Base-by-base conservation (phyloP, 2,329 filamentous ascomycete species). In the Xylariaceae sp. region DNA sequence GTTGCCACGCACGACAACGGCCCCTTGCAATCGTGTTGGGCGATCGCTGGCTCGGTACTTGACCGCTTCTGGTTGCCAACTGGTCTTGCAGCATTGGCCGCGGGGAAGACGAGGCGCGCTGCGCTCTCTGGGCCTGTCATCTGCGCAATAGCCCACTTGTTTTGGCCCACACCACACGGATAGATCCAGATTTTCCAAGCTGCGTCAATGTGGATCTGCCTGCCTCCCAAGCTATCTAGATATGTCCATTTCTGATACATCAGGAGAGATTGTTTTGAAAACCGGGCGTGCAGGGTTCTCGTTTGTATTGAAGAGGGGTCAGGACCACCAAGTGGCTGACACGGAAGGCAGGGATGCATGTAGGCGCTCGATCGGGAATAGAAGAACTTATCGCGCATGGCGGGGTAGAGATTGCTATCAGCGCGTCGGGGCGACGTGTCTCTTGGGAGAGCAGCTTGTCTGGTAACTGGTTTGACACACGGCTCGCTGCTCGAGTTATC, bases 121-220 rank as follows among this genome's bases (percentile, higher is more conserved):
- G 21, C 42, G 41, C 24, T 33, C 33, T 44, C 36, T 34, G 44
- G 38, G 31, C 46, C 43, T 50, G 43, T 44, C 43, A 41, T 40
- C 32, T 34, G 31, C 18, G 21, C 7, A 24, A 11, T 24, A 26
- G 38, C 14, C 30, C 40, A 9, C 14, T 26, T 29, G 24, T 41
- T 40, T 36, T 27, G 47, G 40, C 45, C 45, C 47, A 46, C 47
- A 44, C 45, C 47, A 46, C 47, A 44, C 47, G 47, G 45, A 37
- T 44, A 46, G 36, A 48, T 44, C 45, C 37, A 40, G 15, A 19
- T 36, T 41, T 38, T 32, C 37, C 30, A 37, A 34, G 36, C 39
- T 34, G 47, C 47, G 44, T 49, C 41, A 27, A 31, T 41, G 41
- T 38, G 38, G 16, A 21, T 28, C 36, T 28, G 35, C 33, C 40